phyloP scores from a whole-genome alignment of 192 early-diverging fungal species.

The Neocallimastix lanati region DNA sequence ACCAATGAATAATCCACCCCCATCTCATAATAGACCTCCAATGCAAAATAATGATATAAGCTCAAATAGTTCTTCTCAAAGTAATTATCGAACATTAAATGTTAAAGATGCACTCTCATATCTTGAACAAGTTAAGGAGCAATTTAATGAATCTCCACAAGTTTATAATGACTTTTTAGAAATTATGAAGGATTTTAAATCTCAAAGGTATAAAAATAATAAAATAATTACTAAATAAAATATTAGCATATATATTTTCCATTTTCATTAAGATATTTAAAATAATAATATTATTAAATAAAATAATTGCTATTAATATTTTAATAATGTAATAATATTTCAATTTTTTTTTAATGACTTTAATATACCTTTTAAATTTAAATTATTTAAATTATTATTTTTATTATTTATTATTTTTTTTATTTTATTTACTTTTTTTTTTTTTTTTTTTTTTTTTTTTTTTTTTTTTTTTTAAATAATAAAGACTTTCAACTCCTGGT shows the following conservation, averaged over 20 bases:
- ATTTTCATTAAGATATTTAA: too few species aligned
- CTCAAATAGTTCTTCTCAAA: neutral
- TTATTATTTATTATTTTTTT: too few species aligned
- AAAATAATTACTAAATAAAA: too few species aligned
- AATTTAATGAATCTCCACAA: constrained; percentile 80
- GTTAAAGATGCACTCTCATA: constrained; percentile 92
- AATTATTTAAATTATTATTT: neutral
- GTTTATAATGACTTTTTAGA: constrained; percentile 96
- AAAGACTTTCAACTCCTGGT: neutral
- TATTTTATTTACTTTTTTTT: too few species aligned
- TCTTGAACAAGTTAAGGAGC: constrained; percentile 85
- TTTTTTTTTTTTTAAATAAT: too few species aligned
- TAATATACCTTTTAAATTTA: neutral
- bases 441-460: too few species aligned
- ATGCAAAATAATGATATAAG: neutral
- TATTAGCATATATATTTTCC: too few species aligned
- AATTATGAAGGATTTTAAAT: constrained; percentile 99
- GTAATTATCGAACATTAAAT: constrained; percentile 32
- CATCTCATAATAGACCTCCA: neutral
- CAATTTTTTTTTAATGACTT: too few species aligned
- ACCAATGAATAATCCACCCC: neutral
- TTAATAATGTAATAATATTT: too few species aligned
- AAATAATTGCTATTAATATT: too few species aligned
- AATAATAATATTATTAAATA: too few species aligned
- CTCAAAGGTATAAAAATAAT: constrained; percentile 72